Evolutionary conservation across 106 monocot species (phyloP).

Genomic region (Dioscorea dumetorum): DNA sequence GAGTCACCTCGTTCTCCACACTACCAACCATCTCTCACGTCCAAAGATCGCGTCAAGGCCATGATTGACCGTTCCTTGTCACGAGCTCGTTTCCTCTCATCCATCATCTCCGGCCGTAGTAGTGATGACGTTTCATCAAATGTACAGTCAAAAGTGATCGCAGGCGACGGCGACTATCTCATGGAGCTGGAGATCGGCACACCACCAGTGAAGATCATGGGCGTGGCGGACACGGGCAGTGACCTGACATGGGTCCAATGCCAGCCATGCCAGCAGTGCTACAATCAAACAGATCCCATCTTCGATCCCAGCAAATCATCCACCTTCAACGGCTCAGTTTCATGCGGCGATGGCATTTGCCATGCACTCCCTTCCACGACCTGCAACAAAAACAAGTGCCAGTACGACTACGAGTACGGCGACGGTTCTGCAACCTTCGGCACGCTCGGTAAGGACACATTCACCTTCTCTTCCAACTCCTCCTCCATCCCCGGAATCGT

Average conservation of each 20-base stretch:
- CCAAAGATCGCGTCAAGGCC: not conserved
- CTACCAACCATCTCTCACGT: not conserved
- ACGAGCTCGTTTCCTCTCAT: too few relatives aligned
- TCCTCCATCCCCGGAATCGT: constrained; percentile 1
- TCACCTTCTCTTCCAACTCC: constrained; percentile 11
- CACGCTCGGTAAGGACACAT: constrained; percentile 8
- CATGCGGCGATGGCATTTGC: constrained; percentile 10
- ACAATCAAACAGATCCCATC: constrained; percentile 12
- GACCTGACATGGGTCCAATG: constrained; percentile 32
- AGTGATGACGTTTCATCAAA: too few relatives aligned
- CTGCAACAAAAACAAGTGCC: not conserved
- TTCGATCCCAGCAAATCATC: constrained; percentile 18
- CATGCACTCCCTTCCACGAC: not conserved
- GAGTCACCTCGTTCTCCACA: not conserved
- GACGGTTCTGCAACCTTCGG: constrained; percentile 16
- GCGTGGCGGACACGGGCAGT: constrained; percentile 27
- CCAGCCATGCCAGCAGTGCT: constrained; percentile 28
- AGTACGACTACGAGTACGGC: constrained; percentile 13
- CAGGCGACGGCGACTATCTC: constrained; percentile 12
- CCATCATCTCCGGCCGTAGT: not conserved
- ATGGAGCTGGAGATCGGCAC: constrained; percentile 16
- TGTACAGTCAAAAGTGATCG: not conserved
- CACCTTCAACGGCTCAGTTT: constrained; percentile 1
- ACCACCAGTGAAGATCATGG: constrained; percentile 12
- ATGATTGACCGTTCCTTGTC: not conserved